A percentile compares a stretch with the other conserved stretches of the same genome.
phyloP scores from a whole-genome alignment of 2,329 filamentous ascomycete species.

The Penicillium sp. region DNA sequence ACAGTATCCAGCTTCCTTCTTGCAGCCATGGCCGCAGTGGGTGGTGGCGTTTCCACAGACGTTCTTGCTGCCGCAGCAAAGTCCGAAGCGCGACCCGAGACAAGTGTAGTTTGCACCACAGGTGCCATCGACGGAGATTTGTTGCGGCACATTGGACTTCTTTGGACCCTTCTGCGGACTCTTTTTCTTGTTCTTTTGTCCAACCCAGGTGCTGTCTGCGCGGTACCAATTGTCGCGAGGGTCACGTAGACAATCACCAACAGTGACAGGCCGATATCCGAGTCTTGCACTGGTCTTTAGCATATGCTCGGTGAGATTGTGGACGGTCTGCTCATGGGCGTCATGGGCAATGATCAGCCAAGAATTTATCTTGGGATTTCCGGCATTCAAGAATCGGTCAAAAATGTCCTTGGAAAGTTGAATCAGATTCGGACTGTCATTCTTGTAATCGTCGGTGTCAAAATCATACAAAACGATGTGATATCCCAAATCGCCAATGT shows the following conservation, averaged over 20 bases:
- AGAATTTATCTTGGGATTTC: slow-evolving; percentile 38
- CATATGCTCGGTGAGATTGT: slow-evolving; percentile 52
- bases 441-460: slow-evolving; percentile 56
- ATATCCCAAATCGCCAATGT: slow-evolving; percentile 56
- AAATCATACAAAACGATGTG: slow-evolving; percentile 56
- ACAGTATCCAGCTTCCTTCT: slow-evolving; percentile 39
- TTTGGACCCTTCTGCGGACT: slow-evolving; percentile 28
- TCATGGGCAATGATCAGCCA: slow-evolving; percentile 52
- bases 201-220: slow-evolving; percentile 39
- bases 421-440: slow-evolving; percentile 45
- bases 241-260: slow-evolving; percentile 52
- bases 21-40: slow-evolving; percentile 43
- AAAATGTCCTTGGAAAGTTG: slow-evolving; percentile 51
- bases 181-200: slow-evolving; percentile 22
- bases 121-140: slow-evolving; percentile 42
- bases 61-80: slow-evolving; percentile 40
- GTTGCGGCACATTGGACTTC: slow-evolving; percentile 22
- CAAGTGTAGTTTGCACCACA: slow-evolving; percentile 45
- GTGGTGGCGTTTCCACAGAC: slow-evolving; percentile 41
- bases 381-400: slow-evolving; percentile 39
- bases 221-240: slow-evolving; percentile 50
- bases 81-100: slow-evolving; percentile 42
- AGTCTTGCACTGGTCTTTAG: slow-evolving; percentile 38
- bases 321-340: slow-evolving; percentile 51
- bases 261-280: slow-evolving; percentile 49